phyloP scores from a whole-genome alignment of 164 flowering plant species.

The Aristolochia californica region DNA sequence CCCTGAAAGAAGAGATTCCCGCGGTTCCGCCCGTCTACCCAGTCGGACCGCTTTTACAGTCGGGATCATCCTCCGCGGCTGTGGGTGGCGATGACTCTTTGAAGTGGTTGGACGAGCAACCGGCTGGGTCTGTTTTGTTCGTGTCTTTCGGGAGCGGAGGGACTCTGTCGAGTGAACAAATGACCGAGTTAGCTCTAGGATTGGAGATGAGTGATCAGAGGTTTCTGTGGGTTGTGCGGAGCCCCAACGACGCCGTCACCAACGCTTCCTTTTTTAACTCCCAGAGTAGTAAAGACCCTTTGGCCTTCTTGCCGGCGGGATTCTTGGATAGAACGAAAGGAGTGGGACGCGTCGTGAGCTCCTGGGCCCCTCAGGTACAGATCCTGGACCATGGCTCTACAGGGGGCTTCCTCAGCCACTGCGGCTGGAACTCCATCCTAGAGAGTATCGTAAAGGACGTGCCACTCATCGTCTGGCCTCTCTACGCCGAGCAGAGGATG shows the following conservation, averaged over 20 bases:
- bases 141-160: conserved; percentile 41
- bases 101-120: conserved; percentile 35
- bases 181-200: no score
- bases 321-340: conserved; percentile 15
- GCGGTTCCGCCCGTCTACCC: conserved; percentile 18
- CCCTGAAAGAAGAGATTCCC: conserved; percentile 11
- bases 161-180: conserved; percentile 19
- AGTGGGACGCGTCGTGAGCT: conserved; percentile 17
- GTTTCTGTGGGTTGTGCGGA: conserved; percentile 32
- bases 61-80: not conserved
- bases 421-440: conserved; percentile 70
- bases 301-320: conserved; percentile 17
- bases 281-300: conserved; percentile 5
- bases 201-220: no score
- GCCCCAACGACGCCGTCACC: conserved; percentile 17
- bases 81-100: conserved; percentile 18
- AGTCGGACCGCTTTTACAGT: conserved; percentile 25
- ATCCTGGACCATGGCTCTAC: conserved; percentile 11
- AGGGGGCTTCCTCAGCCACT: conserved; percentile 16
- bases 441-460: conserved; percentile 58
- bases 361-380: conserved; percentile 19
- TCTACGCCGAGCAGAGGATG: conserved; percentile 67
- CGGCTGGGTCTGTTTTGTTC: conserved; percentile 24
- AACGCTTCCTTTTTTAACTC: conserved; percentile 4
- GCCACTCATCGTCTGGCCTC: conserved; percentile 66